phyloP scores from a whole-genome alignment of 1,284 basidiomycete species.

The Acaromyces ingoldii region DNA sequence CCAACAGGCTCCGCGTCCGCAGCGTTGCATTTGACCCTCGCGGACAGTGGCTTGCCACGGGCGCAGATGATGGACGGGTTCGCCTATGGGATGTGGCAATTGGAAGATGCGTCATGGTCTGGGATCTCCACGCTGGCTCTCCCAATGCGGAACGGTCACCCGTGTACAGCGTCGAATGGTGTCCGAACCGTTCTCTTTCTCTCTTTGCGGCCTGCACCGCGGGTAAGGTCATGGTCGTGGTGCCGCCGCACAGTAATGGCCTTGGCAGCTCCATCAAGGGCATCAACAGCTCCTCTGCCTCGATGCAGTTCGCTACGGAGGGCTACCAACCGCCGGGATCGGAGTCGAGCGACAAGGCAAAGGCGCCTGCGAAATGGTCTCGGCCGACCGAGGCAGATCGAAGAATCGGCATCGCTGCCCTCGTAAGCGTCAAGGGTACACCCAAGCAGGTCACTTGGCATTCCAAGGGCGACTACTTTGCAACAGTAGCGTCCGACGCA shows the following conservation, averaged over 20 bases:
- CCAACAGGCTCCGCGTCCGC: constrained; percentile 63
- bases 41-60: constrained; percentile 85
- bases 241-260: constrained; percentile 60
- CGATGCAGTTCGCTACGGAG: constrained; percentile 35
- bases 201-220: constrained; percentile 72
- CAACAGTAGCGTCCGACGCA: constrained; percentile 62
- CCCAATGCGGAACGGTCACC: constrained; percentile 46
- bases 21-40: constrained; percentile 77
- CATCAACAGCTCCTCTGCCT: constrained; percentile 22
- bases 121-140: constrained; percentile 61
- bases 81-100: constrained; percentile 91
- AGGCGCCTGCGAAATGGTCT: constrained; percentile 56
- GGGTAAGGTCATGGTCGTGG: constrained; percentile 72
- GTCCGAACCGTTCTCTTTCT: constrained; percentile 75
- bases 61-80: constrained; percentile 82
- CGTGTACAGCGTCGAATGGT: constrained; percentile 86
- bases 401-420: constrained; percentile 55
- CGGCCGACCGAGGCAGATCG: constrained; percentile 55
- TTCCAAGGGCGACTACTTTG: constrained; percentile 87
- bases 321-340: constrained; percentile 12
- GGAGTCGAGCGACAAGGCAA: constrained; percentile 23
- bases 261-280: constrained; percentile 50
- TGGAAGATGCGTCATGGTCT: constrained; percentile 81
- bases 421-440: constrained; percentile 60
- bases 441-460: constrained; percentile 89